phyloP scores from a whole-genome alignment of 495 filamentous ascomycete genomes.

The Penicillium chermesinum region DNA sequence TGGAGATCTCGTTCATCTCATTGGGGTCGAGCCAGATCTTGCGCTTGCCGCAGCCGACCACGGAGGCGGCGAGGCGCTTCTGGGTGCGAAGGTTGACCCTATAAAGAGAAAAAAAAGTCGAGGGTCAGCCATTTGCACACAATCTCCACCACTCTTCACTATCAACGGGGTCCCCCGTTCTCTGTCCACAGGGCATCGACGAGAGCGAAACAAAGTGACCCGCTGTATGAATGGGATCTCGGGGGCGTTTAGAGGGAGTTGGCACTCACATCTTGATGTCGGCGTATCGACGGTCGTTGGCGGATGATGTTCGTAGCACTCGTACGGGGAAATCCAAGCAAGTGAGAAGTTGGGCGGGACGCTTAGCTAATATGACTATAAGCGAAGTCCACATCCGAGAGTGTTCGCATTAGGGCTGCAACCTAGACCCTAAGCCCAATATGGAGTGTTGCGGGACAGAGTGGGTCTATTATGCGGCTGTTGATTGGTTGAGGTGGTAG shows the following conservation, averaged over 20 bases:
- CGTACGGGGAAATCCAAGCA: constrained; percentile 37
- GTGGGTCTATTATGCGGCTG: background rate
- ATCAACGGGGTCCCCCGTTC: constrained; percentile 4
- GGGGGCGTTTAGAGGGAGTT: constrained; percentile 24
- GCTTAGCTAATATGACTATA: constrained; percentile 48
- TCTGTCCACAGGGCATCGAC: constrained; percentile 10
- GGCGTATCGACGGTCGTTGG: constrained; percentile 52
- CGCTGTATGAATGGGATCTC: constrained; percentile 9
- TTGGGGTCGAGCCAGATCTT: constrained; percentile 99
- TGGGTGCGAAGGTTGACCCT: constrained; percentile 99
- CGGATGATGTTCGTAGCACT: constrained; percentile 50
- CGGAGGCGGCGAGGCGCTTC: constrained; percentile 98
- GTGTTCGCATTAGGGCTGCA: constrained; percentile 23
- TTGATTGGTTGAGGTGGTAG: background rate
- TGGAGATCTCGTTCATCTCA: constrained; percentile 98
- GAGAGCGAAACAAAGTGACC: constrained; percentile 2
- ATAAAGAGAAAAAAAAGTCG: constrained; percentile 29
- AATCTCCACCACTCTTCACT: constrained; percentile 15
- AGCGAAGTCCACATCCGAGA: constrained; percentile 26
- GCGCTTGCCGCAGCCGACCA: constrained; percentile 96
- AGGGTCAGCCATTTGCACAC: constrained; percentile 34
- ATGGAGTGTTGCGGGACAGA: background rate
- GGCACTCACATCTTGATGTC: constrained; percentile 52
- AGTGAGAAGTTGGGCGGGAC: constrained; percentile 42
- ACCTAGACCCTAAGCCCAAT: constrained; percentile 11